Base-by-base conservation (phyloP, 352 stramenopile species). In the Phytopythium kandeliae region DNA sequence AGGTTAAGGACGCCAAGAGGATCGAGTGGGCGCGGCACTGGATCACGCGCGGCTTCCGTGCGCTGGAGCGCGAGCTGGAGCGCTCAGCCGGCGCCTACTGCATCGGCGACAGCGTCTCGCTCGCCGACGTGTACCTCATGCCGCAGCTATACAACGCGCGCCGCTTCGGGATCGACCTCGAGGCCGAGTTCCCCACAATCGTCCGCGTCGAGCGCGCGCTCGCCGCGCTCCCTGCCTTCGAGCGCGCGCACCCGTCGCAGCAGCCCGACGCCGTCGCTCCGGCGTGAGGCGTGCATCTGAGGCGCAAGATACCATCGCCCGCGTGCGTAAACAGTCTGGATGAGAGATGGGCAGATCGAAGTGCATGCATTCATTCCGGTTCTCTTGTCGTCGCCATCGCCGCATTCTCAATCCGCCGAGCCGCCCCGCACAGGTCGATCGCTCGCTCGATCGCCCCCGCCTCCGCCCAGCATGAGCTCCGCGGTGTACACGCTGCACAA, bases 81-180 rank as follows among this genome's bases (percentile, higher is more conserved):
- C 70, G 71, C 54, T 84, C 74, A 0, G 72, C 74, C 12, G 69
- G 74, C 47, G 66, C 51, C 57, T 91, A 86, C 74, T 84, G 82
- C 64, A 54, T 94, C 60, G 77, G 79, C 45, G 60, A 96, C 72
- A 55, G 56, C 16, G 60, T 95, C 34, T 97, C 90, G 25, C 63
- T 98, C 31, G 94, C 82, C 0, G 92, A 98, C 64, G 50, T 90
- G 21, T 97, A 82, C 58, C 65, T 98, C 22, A 69, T 96, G 48
- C 91, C 92, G 17, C 91, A 98, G 61, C 63, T 98, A 15, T 96
- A 96, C 78, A 97, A 98, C 62, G 92, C 89, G 42, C 72, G 81
- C 51, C 72, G 80, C 28, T 92, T 97, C 57, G 74, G 76, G 17
- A 78, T 98, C 25, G 86, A 98, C 60, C 85, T 97, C 65, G 33